A percentile compares a stretch with the other conserved stretches of the same genome.
These are phyloP conservation scores for Monosporascus sp. DNA, from an alignment of 2,329 filamentous ascomycete genomes.

Conservation along the genomic window DNA sequence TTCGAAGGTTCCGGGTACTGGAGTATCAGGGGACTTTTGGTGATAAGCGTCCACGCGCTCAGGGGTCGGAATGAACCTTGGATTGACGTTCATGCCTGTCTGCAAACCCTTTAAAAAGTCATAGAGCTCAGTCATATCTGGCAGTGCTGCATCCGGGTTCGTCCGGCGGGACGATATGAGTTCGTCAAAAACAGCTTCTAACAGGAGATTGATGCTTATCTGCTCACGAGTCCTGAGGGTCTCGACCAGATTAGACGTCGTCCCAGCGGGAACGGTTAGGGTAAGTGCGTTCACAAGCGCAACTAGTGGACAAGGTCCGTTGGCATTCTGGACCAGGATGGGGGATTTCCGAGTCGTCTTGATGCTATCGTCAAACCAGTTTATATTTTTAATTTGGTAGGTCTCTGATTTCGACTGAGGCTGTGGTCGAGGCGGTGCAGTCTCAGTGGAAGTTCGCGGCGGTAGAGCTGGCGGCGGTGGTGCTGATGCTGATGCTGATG, in stretches of 20 bases:
- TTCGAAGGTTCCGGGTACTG: slow-evolving; percentile 71
- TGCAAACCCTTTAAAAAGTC: slow-evolving; percentile 82
- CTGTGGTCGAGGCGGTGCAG: slow-evolving; percentile 28
- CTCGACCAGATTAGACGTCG: slow-evolving; percentile 65
- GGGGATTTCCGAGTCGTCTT: slow-evolving; percentile 71
- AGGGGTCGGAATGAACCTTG: slow-evolving; percentile 65
- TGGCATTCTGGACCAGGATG: slow-evolving; percentile 86
- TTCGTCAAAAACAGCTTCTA: slow-evolving; percentile 90
- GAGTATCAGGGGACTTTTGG: slow-evolving; percentile 42
- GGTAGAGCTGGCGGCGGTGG: slow-evolving; percentile 32
- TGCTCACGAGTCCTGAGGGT: slow-evolving; percentile 76
- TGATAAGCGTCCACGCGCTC: slow-evolving; percentile 42
- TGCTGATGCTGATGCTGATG: slow-evolving; percentile 1
- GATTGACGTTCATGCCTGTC: slow-evolving; percentile 98
- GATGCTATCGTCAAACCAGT: slow-evolving; percentile 66
- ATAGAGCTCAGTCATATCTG: slow-evolving; percentile 85
- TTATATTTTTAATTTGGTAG: slow-evolving; percentile 88
- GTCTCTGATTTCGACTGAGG: slow-evolving; percentile 57
- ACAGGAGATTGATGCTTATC: slow-evolving; percentile 75
- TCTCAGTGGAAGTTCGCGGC: slow-evolving; percentile 24
- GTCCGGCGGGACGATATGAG: slow-evolving; percentile 73
- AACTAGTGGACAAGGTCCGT: slow-evolving; percentile 88
- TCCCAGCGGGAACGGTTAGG: slow-evolving; percentile 66
- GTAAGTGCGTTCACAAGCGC: slow-evolving; percentile 90
- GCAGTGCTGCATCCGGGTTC: slow-evolving; percentile 58